Evolutionary conservation across 2,329 filamentous ascomycete species (phyloP).

Genomic region (Fusarium secorum): DNA sequence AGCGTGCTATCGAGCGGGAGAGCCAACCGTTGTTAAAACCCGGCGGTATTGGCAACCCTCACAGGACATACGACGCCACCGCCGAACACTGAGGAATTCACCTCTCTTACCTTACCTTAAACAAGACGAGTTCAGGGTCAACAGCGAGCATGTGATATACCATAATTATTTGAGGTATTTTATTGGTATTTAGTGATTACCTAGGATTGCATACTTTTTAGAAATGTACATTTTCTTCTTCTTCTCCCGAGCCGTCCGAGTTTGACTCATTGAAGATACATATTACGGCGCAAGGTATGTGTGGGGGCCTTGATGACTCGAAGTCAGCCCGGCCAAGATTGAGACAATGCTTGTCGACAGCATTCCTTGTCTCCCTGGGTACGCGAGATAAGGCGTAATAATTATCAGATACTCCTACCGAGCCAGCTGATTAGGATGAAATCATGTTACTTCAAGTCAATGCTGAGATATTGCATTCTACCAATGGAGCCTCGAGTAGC

Average conservation of each 20-base stretch:
- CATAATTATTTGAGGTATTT: slow-evolving; percentile 10
- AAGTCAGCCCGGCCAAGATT: slow-evolving; percentile 4
- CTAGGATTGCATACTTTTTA: slow-evolving; percentile 25
- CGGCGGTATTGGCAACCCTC: slow-evolving; percentile 58
- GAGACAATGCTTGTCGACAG: not conserved
- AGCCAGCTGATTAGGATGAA: not conserved
- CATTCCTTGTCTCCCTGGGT: slow-evolving; percentile 1
- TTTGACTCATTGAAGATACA: slow-evolving; percentile 16
- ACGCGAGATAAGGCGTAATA: not conserved
- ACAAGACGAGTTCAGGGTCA: slow-evolving; percentile 7
- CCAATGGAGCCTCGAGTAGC: not conserved
- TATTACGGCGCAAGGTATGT: not conserved
- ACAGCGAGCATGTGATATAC: slow-evolving; percentile 39
- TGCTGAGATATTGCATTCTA: not conserved
- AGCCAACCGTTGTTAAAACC: slow-evolving; percentile 60
- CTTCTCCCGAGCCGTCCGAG: not conserved
- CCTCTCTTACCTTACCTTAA: not conserved
- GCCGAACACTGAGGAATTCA: slow-evolving; percentile 23
- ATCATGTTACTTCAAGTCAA: not conserved
- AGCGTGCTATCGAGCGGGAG: slow-evolving; percentile 59
- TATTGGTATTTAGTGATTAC: slow-evolving; percentile 22
- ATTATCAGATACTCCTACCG: not conserved
- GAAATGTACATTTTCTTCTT: slow-evolving; percentile 19
- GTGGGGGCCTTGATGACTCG: slow-evolving; percentile 33
- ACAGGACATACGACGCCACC: slow-evolving; percentile 50